Percentiles rank a stretch among this genome's conserved stretches.
phyloP scores from a whole-genome alignment of 2,329 filamentous ascomycete genomes.

The Paradendryphiella salina region DNA sequence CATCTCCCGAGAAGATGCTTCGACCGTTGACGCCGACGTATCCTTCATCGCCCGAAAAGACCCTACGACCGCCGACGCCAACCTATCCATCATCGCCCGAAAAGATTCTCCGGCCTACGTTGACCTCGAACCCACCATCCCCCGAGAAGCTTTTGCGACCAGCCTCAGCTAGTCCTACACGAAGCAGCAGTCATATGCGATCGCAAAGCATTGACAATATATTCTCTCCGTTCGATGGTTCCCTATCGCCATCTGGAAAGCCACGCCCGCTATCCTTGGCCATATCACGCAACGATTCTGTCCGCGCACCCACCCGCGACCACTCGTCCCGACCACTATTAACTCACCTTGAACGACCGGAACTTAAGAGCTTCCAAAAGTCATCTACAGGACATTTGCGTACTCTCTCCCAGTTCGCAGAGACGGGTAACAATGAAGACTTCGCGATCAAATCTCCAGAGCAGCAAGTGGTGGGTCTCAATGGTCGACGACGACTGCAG shows the following conservation, averaged over 20 bases:
- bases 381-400: slow-evolving; percentile 89
- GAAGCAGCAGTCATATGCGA: slow-evolving; percentile 33
- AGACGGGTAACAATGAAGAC: slow-evolving; percentile 74
- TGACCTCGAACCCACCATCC: slow-evolving; percentile 8
- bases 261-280: slow-evolving; percentile 50
- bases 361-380: slow-evolving; percentile 79
- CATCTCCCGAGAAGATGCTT: slow-evolving; percentile 26
- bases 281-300: slow-evolving; percentile 45
- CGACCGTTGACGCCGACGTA: not conserved
- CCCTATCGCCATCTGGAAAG: slow-evolving; percentile 47
- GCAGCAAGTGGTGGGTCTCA: slow-evolving; percentile 85
- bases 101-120: slow-evolving; percentile 26
- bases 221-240: slow-evolving; percentile 52
- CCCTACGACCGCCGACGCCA: slow-evolving; percentile 3
- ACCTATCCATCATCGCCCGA: slow-evolving; percentile 20
- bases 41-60: slow-evolving; percentile 10
- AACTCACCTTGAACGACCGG: slow-evolving; percentile 51
- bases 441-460: slow-evolving; percentile 76
- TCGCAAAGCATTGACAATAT: slow-evolving; percentile 50
- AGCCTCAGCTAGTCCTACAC: slow-evolving; percentile 19
- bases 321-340: slow-evolving; percentile 38
- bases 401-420: slow-evolving; percentile 80
- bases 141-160: slow-evolving; percentile 33
- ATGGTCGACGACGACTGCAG: slow-evolving; percentile 81
- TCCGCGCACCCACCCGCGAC: slow-evolving; percentile 44